These are phyloP conservation scores for Malus orientalis DNA, from an alignment of 306 rosid species.

Conservation along the genomic window DNA sequence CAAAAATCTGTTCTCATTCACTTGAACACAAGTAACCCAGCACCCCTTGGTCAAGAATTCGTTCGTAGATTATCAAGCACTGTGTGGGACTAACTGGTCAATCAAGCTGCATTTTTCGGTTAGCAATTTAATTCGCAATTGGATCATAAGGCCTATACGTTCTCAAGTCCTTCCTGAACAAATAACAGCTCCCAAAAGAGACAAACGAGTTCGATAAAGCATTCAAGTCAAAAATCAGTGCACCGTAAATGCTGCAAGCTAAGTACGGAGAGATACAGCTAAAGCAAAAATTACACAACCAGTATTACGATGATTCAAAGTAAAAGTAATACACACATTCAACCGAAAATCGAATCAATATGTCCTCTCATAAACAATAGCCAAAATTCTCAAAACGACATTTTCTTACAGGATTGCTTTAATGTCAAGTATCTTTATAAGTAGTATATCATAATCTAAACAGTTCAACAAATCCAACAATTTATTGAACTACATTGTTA, in stretches of 20 bases:
- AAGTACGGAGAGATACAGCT: neutral
- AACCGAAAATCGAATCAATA: neutral
- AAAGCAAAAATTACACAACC: neutral
- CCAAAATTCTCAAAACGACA: neutral
- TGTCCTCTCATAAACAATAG: neutral
- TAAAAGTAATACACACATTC: neutral
- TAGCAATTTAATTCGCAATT: neutral
- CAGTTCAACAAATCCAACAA: neutral
- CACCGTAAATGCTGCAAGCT: neutral
- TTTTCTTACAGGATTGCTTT: neutral
- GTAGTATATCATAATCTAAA: neutral
- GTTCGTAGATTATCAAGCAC: neutral
- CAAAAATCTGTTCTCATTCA: neutral
- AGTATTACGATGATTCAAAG: neutral
- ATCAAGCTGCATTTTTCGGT: neutral
- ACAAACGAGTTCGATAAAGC: neutral
- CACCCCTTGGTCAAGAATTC: neutral
- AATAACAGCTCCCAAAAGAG: neutral
- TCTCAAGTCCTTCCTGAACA: neutral
- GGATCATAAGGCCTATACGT: neutral
- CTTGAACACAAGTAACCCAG: neutral
- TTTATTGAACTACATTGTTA: neutral
- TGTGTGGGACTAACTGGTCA: no score
- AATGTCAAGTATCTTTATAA: neutral
- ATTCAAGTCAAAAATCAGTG: neutral